Evolutionary conservation across 305 asterid genomes (phyloP).

Genomic region (Ilex paraguariensis): DNA sequence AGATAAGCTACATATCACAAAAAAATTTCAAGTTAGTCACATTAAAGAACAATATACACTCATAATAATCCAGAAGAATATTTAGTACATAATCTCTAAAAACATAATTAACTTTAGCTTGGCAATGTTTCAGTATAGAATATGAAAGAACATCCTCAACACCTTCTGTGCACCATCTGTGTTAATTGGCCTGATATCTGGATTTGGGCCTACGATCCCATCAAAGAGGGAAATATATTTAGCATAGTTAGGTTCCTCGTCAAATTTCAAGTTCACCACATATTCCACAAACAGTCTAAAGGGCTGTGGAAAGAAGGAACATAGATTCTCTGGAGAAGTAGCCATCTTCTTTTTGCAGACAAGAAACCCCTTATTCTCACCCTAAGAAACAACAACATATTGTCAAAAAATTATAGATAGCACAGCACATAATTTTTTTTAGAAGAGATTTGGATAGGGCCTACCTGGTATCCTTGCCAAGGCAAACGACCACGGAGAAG

Average conservation of each 20-base stretch:
- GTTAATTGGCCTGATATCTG: slow-evolving; percentile 71
- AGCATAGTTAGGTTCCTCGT: slow-evolving; percentile 91
- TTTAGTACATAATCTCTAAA: too few species aligned
- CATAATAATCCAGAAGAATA: too few species aligned
- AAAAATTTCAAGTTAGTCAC: not conserved
- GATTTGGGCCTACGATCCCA: slow-evolving; percentile 68
- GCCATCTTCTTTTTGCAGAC: slow-evolving; percentile 96
- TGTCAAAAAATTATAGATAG: slow-evolving; percentile 1
- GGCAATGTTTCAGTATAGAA: not conserved
- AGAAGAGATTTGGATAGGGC: not conserved
- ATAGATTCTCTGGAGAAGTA: slow-evolving; percentile 71
- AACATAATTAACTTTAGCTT: too few species aligned
- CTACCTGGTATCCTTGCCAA: slow-evolving; percentile 96
- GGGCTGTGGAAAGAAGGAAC: slow-evolving; percentile 75
- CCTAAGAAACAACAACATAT: slow-evolving; percentile 35
- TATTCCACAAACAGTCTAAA: slow-evolving; percentile 62
- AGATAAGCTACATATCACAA: slow-evolving; percentile 46
- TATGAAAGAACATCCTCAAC: slow-evolving; percentile 14
- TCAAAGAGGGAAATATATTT: slow-evolving; percentile 76
- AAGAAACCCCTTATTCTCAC: slow-evolving; percentile 84
- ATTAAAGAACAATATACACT: not conserved
- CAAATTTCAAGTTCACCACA: slow-evolving; percentile 80
- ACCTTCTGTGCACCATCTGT: slow-evolving; percentile 98
- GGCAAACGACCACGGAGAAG: slow-evolving; percentile 87
- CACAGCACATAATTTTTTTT: not conserved